These are phyloP conservation scores for Leccinum aurantiacum DNA, from an alignment of 768 basidiomycete genomes.

Conservation along the genomic window DNA sequence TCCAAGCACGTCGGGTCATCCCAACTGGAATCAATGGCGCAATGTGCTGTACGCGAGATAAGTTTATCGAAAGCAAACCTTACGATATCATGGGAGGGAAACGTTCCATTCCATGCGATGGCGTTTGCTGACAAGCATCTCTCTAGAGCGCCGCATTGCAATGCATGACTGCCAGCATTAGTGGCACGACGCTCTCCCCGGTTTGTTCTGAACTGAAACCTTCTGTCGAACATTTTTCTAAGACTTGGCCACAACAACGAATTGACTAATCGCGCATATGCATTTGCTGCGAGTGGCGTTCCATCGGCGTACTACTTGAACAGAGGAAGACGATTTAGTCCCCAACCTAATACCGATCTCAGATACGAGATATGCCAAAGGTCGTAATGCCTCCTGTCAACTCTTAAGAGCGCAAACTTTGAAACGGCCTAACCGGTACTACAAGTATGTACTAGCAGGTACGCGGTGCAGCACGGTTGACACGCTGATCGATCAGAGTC, in stretches of 20 bases:
- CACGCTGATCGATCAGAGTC: neutral
- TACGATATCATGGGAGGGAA: neutral
- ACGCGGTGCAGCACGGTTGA: neutral
- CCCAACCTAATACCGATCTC: slow-evolving; percentile 1
- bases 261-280: neutral
- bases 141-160: neutral
- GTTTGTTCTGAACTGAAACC: neutral
- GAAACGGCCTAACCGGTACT: neutral
- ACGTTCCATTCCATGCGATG: slow-evolving; percentile 1
- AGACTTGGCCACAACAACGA: neutral
- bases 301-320: neutral
- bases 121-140: neutral
- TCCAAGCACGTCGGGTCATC: neutral
- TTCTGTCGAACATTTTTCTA: neutral
- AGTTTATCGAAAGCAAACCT: neutral
- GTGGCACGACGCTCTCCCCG: neutral
- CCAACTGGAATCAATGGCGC: neutral
- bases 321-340: neutral
- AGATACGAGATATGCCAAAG: slow-evolving; percentile 2
- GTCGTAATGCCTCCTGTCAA: neutral
- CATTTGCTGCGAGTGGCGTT: neutral
- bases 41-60: neutral
- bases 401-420: neutral
- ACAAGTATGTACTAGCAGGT: neutral
- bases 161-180: neutral